Evolutionary conservation across 805 yeast species (phyloP), one percentile per base, ranked within the genome.

Genomic region (Lipomyces japonicus): DNA sequence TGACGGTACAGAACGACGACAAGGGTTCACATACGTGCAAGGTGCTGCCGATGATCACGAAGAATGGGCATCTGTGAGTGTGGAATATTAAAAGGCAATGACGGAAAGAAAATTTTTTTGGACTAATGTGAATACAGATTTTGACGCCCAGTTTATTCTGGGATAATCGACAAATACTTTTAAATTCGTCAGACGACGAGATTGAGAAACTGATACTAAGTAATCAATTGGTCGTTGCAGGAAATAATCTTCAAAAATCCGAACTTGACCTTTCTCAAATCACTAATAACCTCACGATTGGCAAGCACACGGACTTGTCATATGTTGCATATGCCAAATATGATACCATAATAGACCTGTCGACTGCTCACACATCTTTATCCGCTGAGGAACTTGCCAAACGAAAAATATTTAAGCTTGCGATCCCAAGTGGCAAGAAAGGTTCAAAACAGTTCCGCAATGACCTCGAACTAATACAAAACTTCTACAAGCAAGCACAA

Each of bases 11-110:
- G 74, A 70, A 44, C 68, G 68, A 42, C 59, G 74, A 42, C 51
- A 65, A 6, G 82, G 80, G 0, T 82, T 68, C 57, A 67, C 74
- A 0, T 89, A 89, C 62, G 85, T 88, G 1, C 96, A 88, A 66
- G 97, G 97, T 1, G 93, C 96, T 0, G 96, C 93, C 0, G 97
- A 89, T 65, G 96, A 90, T 61, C 95, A 89, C 64, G 97, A 89
- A 61, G 70, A 82, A 9, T 89, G 96, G 97, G 76, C 83, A 0
- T 38, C 49, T 12, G 53, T 50, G 22, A 9, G 54, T 31, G 4
- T 21, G 7, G 16, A 42, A n/a, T 16, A 12, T 4, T n/a, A 42
- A 10, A 4, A 28, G 7, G 12, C 32, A 9, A 16, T n/a, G 14
- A 16, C 21, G 22, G 39, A 12, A 22, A 2, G 14, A 2, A 12